phyloP scores from a whole-genome alignment of 2,329 filamentous ascomycete genomes.

The Hypoxylon sp. region DNA sequence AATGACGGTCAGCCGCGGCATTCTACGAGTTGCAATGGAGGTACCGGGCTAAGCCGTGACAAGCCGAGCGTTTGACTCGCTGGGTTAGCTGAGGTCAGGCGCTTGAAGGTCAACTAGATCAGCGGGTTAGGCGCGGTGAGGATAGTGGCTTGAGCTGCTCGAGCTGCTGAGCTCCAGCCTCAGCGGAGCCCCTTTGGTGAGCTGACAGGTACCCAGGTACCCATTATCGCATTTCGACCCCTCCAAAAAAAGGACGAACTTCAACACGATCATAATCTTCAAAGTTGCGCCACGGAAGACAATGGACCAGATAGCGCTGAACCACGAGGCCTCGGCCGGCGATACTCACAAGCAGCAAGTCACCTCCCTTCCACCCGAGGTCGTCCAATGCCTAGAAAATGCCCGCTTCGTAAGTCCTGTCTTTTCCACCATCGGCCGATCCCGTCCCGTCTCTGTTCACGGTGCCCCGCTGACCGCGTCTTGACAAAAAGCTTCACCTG shows the following conservation, averaged over 20 bases:
- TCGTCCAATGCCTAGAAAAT: constrained; percentile 90
- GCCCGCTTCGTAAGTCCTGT: constrained; percentile 82
- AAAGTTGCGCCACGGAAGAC: neutral
- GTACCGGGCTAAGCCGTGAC: too few relatives aligned
- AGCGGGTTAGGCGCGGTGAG: neutral
- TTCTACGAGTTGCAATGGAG: constrained; percentile 1
- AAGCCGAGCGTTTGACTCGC: too few relatives aligned
- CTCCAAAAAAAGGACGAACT: constrained; percentile 27
- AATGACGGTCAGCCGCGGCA: constrained; percentile 12
- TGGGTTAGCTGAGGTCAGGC: too few relatives aligned
- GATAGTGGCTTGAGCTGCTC: constrained; percentile 18
- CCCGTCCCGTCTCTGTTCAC: constrained; percentile 23
- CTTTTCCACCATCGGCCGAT: constrained; percentile 34
- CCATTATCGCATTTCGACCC: constrained; percentile 18
- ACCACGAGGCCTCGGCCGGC: constrained; percentile 77
- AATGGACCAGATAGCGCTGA: constrained; percentile 74
- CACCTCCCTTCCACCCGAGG: constrained; percentile 78
- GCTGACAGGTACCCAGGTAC: too few relatives aligned
- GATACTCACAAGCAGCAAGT: constrained; percentile 75
- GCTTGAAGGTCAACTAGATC: too few relatives aligned
- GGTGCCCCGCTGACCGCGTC: neutral
- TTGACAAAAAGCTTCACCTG: constrained; percentile 78
- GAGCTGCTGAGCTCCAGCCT: constrained; percentile 28
- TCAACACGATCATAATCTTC: constrained; percentile 24
- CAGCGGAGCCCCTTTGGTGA: constrained; percentile 4